Evolutionary conservation across 148 eudicot genomes (phyloP).

Genomic region (Nyssa sinensis): DNA sequence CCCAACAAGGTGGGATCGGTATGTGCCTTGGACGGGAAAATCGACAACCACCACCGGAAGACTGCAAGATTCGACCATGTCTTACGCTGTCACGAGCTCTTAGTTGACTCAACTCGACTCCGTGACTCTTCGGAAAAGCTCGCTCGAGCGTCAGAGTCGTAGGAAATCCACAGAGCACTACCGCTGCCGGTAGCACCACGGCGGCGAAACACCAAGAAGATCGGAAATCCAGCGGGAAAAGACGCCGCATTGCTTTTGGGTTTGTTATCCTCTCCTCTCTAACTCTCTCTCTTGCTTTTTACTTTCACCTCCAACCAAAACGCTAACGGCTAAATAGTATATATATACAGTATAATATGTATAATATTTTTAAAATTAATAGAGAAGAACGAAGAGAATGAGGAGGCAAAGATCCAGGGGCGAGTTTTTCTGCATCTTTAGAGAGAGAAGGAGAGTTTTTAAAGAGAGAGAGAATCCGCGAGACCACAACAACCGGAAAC

Average conservation of each 20-base stretch:
- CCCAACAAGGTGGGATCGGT: conserved; percentile 86
- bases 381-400: neutral
- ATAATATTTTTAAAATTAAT: neutral
- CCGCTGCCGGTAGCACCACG: conserved; percentile 23
- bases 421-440: neutral
- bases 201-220: conserved; percentile 38
- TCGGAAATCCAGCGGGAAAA: conserved; percentile 19
- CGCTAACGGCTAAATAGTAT: neutral
- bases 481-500: neutral
- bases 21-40: conserved; percentile 76
- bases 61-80: conserved; percentile 69
- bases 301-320: conserved; percentile 10
- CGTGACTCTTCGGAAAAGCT: conserved; percentile 59
- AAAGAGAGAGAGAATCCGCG: neutral
- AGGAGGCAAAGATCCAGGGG: neutral
- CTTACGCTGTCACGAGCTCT: conserved; percentile 63
- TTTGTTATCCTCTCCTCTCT: neutral
- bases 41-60: conserved; percentile 58
- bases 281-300: neutral
- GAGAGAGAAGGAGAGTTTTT: neutral
- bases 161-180: conserved; percentile 27
- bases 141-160: conserved; percentile 56
- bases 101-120: conserved; percentile 81
- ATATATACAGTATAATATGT: neutral
- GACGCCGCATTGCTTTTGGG: conserved; percentile 23